Percentiles rank a stretch among this genome's conserved stretches.
Evolutionary conservation across 495 filamentous ascomycete genomes (phyloP).

Genomic region (Trichodelitschia bisporula): DNA sequence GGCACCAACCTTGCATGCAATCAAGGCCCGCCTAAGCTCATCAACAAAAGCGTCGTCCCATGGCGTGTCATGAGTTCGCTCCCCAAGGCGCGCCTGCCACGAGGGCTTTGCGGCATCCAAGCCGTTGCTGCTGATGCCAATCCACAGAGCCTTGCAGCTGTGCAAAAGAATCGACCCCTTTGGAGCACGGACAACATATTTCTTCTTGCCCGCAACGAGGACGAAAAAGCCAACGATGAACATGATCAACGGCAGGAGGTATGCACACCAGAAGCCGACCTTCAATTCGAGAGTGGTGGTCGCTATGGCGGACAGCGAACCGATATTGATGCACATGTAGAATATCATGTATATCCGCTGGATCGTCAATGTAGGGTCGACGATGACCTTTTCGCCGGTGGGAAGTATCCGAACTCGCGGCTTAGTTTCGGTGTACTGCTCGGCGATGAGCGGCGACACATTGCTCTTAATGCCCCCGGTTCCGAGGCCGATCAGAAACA

Average conservation of each 20-base stretch:
- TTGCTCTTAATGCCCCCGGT: conserved; percentile 61
- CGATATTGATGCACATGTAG: conserved; percentile 59
- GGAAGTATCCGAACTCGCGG: conserved; percentile 19
- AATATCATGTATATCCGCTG: conserved; percentile 44
- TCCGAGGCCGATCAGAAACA: conserved; percentile 32
- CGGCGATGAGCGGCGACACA: conserved; percentile 40
- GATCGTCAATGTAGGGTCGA: conserved; percentile 50
- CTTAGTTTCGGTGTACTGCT: conserved; percentile 46
- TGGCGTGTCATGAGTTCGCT: too few species aligned
- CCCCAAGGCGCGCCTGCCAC: conserved; percentile 3
- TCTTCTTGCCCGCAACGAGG: conserved; percentile 28
- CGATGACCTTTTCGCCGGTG: conserved; percentile 48
- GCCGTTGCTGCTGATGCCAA: conserved; percentile 23
- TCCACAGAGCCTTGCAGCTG: conserved; percentile 33
- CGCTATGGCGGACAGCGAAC: conserved; percentile 35
- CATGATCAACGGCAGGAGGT: conserved; percentile 39
- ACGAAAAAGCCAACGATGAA: conserved; percentile 28
- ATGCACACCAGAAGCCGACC: conserved; percentile 52
- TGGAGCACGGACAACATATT: conserved; percentile 36
- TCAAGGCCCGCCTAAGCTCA: conserved; percentile 31
- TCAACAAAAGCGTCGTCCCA: conserved; percentile 43
- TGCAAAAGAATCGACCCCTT: conserved; percentile 36
- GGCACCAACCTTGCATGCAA: conserved; percentile 34
- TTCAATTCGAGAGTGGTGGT: conserved; percentile 42
- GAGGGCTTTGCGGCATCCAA: conserved; percentile 32